Conservation (phyloP, 768 basidiomycete genomes). For the Calocybe indica region DNA sequence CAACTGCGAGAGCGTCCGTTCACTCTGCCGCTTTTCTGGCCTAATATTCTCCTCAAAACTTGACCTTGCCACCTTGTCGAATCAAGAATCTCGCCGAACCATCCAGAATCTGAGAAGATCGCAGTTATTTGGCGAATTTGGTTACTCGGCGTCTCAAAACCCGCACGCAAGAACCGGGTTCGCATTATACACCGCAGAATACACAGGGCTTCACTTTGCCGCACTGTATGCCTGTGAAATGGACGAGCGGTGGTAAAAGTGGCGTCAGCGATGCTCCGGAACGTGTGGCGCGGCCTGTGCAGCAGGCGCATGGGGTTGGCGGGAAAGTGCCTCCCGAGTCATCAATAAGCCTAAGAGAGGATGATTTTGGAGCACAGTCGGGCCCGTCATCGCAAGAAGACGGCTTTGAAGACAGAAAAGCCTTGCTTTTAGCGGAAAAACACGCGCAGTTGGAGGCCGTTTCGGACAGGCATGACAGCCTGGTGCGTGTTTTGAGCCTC, state of each 20-base stretch:
- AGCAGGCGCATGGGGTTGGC: too few species aligned
- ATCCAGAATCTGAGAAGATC: slow-evolving; percentile 65
- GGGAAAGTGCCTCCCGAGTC: too few species aligned
- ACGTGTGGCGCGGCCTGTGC: slow-evolving; percentile 1
- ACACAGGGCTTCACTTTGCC: too few species aligned
- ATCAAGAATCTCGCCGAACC: slow-evolving; percentile 61
- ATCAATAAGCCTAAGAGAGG: neutral
- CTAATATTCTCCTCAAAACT: slow-evolving; percentile 11
- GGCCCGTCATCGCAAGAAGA: slow-evolving; percentile 14
- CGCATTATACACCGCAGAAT: too few species aligned
- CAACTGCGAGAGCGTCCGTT: slow-evolving; percentile 20
- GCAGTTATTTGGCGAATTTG: slow-evolving; percentile 10
- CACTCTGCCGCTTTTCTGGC: slow-evolving; percentile 8
- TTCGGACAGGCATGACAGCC: slow-evolving; percentile 61
- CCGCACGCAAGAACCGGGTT: too few species aligned
- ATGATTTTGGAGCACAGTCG: neutral
- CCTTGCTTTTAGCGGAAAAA: slow-evolving; percentile 48
- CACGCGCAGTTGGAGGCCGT: slow-evolving; percentile 55
- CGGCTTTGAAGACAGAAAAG: slow-evolving; percentile 28
- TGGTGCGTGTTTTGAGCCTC: slow-evolving; percentile 45
- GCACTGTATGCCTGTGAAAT: slow-evolving; percentile 9
- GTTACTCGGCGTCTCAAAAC: neutral
- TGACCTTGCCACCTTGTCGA: slow-evolving; percentile 12
- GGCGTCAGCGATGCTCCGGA: slow-evolving; percentile 3
- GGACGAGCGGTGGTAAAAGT: slow-evolving; percentile 7